Percentiles rank a stretch among this genome's conserved stretches.
phyloP scores from a whole-genome alignment of 371 early-diverging fungal genomes.

The Mortierella sp. region DNA sequence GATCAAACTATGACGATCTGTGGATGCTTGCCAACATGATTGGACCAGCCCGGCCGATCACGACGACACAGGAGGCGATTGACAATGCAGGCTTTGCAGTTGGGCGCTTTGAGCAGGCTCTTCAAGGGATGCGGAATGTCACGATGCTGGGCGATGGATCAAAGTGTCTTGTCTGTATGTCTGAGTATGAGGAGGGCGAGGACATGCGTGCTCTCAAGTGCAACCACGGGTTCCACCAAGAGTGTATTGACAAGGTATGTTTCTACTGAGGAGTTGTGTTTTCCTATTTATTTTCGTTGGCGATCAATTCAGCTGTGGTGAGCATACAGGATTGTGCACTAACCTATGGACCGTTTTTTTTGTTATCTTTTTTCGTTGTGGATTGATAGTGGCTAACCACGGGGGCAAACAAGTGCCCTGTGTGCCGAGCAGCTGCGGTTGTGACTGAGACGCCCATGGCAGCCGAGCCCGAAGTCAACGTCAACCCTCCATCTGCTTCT shows the following conservation, averaged over 20 bases:
- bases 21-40: constrained; percentile 65
- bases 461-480: constrained; percentile 19
- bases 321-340: not conserved
- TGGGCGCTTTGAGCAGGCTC: constrained; percentile 50
- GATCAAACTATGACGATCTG: constrained; percentile 69
- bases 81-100: constrained; percentile 61
- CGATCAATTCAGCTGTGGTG: no score
- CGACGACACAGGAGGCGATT: constrained; percentile 63
- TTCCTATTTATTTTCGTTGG: no score
- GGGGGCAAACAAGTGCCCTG: constrained; percentile 63
- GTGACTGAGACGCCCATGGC: constrained; percentile 22
- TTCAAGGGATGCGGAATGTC: constrained; percentile 50
- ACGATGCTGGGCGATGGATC: constrained; percentile 54
- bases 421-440: constrained; percentile 59
- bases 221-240: constrained; percentile 83
- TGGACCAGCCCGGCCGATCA: constrained; percentile 72
- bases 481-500: constrained; percentile 4
- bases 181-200: constrained; percentile 75
- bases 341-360: not conserved
- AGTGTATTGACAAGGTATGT: constrained; percentile 79
- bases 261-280: not conserved
- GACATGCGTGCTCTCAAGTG: constrained; percentile 79
- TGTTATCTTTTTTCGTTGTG: not conserved
- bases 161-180: constrained; percentile 74
- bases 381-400: constrained; percentile 59